Evolutionary conservation across 495 filamentous ascomycete genomes (phyloP).

Genomic region (Geoglossum glabrum): DNA sequence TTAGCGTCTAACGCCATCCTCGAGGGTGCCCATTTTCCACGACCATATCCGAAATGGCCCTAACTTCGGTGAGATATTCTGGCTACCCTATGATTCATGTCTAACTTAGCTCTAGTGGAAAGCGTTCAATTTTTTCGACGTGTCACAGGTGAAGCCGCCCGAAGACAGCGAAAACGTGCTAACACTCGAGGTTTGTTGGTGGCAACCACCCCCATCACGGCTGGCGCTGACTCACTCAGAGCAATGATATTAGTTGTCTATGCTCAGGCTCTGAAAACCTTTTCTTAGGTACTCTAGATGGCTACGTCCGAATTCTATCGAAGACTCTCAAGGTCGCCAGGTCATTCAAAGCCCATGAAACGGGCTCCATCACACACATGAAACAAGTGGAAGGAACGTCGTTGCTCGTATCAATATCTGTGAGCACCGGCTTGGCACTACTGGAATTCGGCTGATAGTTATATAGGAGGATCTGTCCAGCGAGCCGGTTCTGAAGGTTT

Average conservation of each 20-base stretch:
- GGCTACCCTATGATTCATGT: not conserved
- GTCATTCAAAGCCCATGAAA: conserved; percentile 70
- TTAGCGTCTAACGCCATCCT: not conserved
- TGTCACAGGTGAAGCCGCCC: conserved; percentile 59
- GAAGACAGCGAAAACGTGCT: conserved; percentile 45
- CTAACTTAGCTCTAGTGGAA: conserved; percentile 50
- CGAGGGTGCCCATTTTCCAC: not conserved
- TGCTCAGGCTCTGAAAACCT: conserved; percentile 79
- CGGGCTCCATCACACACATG: conserved; percentile 72
- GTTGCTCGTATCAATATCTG: conserved; percentile 55
- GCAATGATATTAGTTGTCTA: conserved; percentile 42
- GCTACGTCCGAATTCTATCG: conserved; percentile 68
- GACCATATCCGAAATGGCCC: not conserved
- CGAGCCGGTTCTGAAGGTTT: conserved; percentile 82
- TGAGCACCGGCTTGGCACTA: conserved; percentile 15
- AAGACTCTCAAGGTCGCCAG: conserved; percentile 69
- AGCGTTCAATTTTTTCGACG: conserved; percentile 98
- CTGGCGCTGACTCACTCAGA: conserved; percentile 16
- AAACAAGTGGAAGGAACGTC: conserved; percentile 80
- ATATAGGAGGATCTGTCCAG: conserved; percentile 56
- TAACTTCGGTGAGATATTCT: not conserved
- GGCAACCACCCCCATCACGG: conserved; percentile 23
- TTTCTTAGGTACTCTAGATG: conserved; percentile 71
- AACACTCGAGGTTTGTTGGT: conserved; percentile 38
- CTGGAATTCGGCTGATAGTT: not conserved